A percentile compares a stretch with the other conserved stretches of the same genome.
phyloP scores from a whole-genome alignment of 75 land plant genomes.

The Pseudotsuga menziesii region DNA sequence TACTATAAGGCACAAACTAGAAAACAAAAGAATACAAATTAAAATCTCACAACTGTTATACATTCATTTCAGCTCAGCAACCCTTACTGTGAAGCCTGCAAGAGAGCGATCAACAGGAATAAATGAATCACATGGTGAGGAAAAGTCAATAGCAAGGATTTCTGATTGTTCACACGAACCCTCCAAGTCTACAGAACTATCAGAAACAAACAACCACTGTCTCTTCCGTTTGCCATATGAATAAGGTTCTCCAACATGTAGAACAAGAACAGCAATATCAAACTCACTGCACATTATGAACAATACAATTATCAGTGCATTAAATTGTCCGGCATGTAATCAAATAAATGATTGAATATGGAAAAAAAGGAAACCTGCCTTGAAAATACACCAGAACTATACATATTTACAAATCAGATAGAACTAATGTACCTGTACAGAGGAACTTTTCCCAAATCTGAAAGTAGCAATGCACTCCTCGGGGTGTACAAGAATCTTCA shows the following conservation, averaged over 20 bases:
- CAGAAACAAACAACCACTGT: slow-evolving; percentile 82
- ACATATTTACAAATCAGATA: background rate
- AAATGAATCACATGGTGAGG: slow-evolving; percentile 32
- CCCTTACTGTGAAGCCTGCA: slow-evolving; percentile 58
- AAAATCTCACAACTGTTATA: background rate
- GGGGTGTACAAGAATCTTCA: slow-evolving; percentile 52
- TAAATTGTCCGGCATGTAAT: background rate
- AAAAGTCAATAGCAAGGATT: slow-evolving; percentile 67
- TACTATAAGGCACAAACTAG: background rate
- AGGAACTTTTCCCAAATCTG: slow-evolving; percentile 55
- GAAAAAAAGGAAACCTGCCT: background rate
- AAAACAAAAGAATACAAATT: slow-evolving; percentile 1
- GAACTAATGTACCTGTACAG: slow-evolving; percentile 39
- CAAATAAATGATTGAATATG: slow-evolving; percentile 3
- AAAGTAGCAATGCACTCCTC: slow-evolving; percentile 38
- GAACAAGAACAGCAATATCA: slow-evolving; percentile 60
- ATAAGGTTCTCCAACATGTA: slow-evolving; percentile 67
- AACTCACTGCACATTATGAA: slow-evolving; percentile 53
- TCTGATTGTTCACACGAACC: slow-evolving; percentile 10
- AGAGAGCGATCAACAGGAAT: slow-evolving; percentile 36
- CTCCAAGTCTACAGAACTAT: slow-evolving; percentile 35
- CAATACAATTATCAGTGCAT: background rate
- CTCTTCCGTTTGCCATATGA: slow-evolving; percentile 35
- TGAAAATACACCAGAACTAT: background rate
- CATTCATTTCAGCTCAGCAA: background rate